phyloP scores from a whole-genome alignment of 441 rosid genomes.

The Arabidopsis lyrata region DNA sequence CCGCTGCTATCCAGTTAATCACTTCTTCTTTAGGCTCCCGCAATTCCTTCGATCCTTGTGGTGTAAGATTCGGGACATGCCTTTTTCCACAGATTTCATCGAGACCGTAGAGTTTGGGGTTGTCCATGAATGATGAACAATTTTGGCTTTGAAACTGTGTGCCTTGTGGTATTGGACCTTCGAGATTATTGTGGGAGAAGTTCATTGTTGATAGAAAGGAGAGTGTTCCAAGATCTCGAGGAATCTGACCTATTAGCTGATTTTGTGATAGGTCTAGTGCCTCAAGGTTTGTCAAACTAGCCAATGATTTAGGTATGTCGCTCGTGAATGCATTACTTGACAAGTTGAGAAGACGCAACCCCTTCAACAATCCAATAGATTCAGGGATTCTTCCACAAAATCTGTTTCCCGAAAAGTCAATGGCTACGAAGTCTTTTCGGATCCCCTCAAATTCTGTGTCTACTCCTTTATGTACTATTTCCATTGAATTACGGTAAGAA shows the following conservation, averaged over 20 bases:
- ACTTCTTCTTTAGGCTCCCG: background rate
- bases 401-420: background rate
- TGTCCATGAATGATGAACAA: background rate
- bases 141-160: background rate
- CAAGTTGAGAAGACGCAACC: background rate
- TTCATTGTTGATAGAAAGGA: background rate
- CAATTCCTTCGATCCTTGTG: background rate
- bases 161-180: background rate
- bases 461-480: conserved; percentile 1
- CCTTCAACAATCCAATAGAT: background rate
- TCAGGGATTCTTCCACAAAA: background rate
- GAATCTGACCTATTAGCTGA: background rate
- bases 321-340: background rate
- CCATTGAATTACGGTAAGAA: background rate
- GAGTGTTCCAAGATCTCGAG: background rate
- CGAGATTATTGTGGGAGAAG: background rate
- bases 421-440: background rate
- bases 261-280: background rate
- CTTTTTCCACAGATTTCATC: background rate
- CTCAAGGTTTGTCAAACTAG: background rate
- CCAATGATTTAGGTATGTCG: background rate
- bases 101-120: background rate
- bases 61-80: background rate
- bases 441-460: background rate
- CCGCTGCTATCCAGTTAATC: background rate